These are phyloP conservation scores for Grigorovia yakushimaensis DNA, from an alignment of 805 yeast species.

Conservation along the genomic window DNA sequence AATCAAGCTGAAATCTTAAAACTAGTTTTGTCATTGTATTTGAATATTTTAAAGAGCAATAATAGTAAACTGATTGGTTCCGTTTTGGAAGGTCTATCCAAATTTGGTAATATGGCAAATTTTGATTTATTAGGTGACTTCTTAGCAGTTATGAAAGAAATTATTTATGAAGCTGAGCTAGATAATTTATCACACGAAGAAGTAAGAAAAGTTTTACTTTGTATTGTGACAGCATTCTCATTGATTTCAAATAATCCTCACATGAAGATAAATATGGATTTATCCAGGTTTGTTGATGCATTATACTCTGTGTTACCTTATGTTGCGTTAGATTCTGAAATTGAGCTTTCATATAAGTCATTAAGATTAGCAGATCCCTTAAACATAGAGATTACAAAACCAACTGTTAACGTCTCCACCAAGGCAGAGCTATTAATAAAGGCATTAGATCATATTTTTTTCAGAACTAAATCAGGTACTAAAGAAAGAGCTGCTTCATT, in stretches of 20 bases:
- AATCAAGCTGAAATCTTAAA: conserved; percentile 79
- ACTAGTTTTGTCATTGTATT: conserved; percentile 57
- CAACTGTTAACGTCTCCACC: conserved; percentile 78
- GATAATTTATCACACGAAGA: conserved; percentile 39
- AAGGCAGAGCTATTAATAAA: conserved; percentile 75
- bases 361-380: conserved; percentile 75
- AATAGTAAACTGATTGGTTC: conserved; percentile 67
- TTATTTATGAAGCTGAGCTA: conserved; percentile 45
- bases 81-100: conserved; percentile 84
- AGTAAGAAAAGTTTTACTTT: conserved; percentile 65
- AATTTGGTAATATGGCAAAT: conserved; percentile 86
- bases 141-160: conserved; percentile 78
- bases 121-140: conserved; percentile 89
- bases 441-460: conserved; percentile 72
- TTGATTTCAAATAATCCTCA: conserved; percentile 65
- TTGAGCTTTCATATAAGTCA: conserved; percentile 78
- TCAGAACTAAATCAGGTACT: conserved; percentile 62
- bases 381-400: conserved; percentile 38
- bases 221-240: conserved; percentile 85
- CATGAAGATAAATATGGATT: conserved; percentile 67
- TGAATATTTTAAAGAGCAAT: conserved; percentile 61
- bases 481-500: conserved; percentile 66
- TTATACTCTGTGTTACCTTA: conserved; percentile 61
- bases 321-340: conserved; percentile 66
- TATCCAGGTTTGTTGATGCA: conserved; percentile 68